Conservation (phyloP, 352 stramenopile species). For the Pythium plurisporium region DNA sequence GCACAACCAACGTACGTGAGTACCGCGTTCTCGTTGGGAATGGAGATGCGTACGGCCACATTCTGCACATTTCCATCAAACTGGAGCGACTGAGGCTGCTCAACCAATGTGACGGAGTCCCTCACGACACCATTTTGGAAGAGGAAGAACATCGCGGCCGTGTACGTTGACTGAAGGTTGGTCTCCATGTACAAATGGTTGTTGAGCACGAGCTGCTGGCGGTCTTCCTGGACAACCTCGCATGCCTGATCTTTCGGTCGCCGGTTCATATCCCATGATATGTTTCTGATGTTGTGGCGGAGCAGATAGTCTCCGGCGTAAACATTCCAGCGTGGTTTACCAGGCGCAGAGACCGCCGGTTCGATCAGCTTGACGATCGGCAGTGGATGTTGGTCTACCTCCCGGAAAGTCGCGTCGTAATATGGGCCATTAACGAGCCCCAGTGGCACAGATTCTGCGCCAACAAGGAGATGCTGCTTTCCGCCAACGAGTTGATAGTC, state of each 20-base stretch:
- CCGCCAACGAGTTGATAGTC: not conserved
- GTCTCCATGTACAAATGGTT: constrained; percentile 19
- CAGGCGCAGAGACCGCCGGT: not conserved
- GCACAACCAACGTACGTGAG: constrained; percentile 2
- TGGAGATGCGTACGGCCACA: constrained; percentile 1
- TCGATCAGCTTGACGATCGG: not conserved
- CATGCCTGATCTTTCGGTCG: not conserved
- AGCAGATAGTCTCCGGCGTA: constrained; percentile 1
- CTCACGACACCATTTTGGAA: constrained; percentile 4
- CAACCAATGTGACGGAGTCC: not conserved
- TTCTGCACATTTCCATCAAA: constrained; percentile 1
- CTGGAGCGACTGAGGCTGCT: not conserved
- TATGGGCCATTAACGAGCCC: not conserved
- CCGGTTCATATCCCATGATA: not conserved
- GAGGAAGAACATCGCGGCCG: constrained; percentile 11
- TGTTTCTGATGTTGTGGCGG: not conserved
- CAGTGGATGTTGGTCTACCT: not conserved
- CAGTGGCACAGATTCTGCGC: not conserved
- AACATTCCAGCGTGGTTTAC: not conserved
- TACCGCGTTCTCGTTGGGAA: not conserved
- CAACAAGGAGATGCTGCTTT: not conserved
- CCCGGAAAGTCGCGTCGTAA: not conserved
- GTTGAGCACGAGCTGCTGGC: not conserved
- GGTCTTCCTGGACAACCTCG: constrained; percentile 1
- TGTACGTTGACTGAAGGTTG: constrained; percentile 12